Base-by-base conservation (phyloP, 768 basidiomycete genomes). In the Kwoniella heveanensis region DNA sequence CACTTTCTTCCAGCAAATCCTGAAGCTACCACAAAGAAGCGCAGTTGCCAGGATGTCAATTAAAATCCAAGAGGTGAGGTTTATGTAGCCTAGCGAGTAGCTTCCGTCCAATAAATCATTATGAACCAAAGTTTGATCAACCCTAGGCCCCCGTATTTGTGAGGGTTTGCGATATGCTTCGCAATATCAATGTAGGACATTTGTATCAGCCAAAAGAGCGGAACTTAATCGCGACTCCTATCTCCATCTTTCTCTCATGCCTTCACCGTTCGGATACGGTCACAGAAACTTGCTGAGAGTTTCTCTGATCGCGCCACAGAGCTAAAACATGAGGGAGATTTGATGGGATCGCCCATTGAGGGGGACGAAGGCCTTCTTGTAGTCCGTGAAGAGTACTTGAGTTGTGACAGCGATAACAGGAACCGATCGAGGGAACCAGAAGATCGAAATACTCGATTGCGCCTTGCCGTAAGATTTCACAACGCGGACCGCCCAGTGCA, bases 31-130 rank as follows among this genome's bases (percentile, higher is more conserved):
- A n/a, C n/a, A n/a, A n/a, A n/a, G n/a, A n/a, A n/a, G n/a, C n/a
- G n/a, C n/a, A n/a, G n/a, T n/a, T n/a, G n/a, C 13, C 32, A 36
- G 6, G 32, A 36, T 36, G 7, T 36, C 32, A 36, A 36, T 36
- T 13, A 36, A 36, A n/a, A n/a, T n/a, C n/a, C 32, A 36, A 53
- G 24, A n/a, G n/a, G n/a, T n/a, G n/a, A n/a, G n/a, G n/a, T n/a
- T n/a, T 27, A 83, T 97, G 88, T 96, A 81, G 82, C 81, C 88
- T 86, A 88, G 84, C 85, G 83, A 83, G 94, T 97, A 97, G 94
- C 92, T 86, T 89, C 85, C 86, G 84, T 77, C 83, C 85, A 84
- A 84, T 86, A 75, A 71, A 82, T 84, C 89, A 91, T 81, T 73
- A 83, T 83, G 83, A 83, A 84, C 81, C 46, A 87, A 86, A 89